Percentiles rank a stretch among this genome's conserved stretches.
These are phyloP conservation scores for Santalum album DNA, from an alignment of 164 flowering plant species.

Conservation along the genomic window DNA sequence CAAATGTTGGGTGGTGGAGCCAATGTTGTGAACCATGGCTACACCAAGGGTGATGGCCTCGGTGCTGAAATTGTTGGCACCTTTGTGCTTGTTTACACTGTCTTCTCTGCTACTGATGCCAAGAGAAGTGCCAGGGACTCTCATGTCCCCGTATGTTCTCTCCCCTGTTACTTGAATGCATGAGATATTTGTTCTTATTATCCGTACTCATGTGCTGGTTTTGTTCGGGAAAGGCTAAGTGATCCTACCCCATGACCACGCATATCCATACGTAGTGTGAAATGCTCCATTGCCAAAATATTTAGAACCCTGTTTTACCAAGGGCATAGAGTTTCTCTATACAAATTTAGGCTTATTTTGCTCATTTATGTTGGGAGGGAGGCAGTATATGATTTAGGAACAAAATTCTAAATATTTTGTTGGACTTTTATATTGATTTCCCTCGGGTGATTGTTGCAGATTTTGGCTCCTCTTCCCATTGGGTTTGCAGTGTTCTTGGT, in stretches of 20 bases:
- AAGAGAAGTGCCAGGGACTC: constrained; percentile 66
- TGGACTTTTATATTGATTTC: too few species aligned
- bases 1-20: constrained; percentile 40
- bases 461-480: constrained; percentile 59
- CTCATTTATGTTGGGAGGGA: too few species aligned
- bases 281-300: too few species aligned
- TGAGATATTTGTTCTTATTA: not conserved
- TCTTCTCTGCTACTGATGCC: constrained; percentile 65
- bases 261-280: too few species aligned
- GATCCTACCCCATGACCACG: too few species aligned
- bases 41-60: constrained; percentile 48
- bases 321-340: too few species aligned
- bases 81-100: constrained; percentile 57
- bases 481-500: constrained; percentile 71
- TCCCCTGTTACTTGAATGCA: not conserved
- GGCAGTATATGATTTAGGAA: too few species aligned
- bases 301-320: too few species aligned
- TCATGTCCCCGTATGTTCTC: constrained; percentile 59
- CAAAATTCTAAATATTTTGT: too few species aligned
- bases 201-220: not conserved
- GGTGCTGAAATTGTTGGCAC: constrained; percentile 61
- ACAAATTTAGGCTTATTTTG: too few species aligned
- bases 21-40: constrained; percentile 37
- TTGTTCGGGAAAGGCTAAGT: too few species aligned
- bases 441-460: constrained; percentile 16